Evolutionary conservation across 1,284 basidiomycete genomes (phyloP), one percentile per base, ranked within the genome.

Genomic region (Pterulicium gracile): DNA sequence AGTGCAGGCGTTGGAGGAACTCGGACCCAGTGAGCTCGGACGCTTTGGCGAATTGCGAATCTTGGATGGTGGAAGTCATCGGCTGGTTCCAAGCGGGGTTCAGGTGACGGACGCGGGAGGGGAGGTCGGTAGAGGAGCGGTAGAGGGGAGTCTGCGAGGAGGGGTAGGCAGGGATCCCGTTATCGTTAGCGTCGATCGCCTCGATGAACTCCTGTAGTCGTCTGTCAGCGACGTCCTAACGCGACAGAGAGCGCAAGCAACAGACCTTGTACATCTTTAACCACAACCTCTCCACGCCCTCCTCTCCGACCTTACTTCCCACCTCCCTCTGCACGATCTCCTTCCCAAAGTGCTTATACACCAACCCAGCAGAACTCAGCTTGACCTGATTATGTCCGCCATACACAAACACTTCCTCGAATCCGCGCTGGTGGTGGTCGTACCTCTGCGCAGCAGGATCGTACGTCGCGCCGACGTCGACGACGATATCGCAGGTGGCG

Each of bases 321-420:
- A 81, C 69, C 45, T 73, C 68, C 47, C 74, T 75, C 2, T 88
- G 75, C 49, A 98, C 82, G 54, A 98, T 85, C 54, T 93, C 81
- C 58, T 82, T 77, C 18, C 95, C 96, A 59, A 91, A 98, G 65
- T 98, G 95, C 91, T 96, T 97, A 77, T 94, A 96, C 20, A 98
- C 78, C 48, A 98, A 69, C 13, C 95, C 95, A 2, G 95, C 95
- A 14, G 88, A 93, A 35, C 86, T 91, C 34, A 98, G 68, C 67
- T 98, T 98, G 50, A 88, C 98, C 15, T n/a, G n/a, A 17, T 39
- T 18, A 27, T 65, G 65, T 60, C 85, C 88, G 4, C 86, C 88
- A 54, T 81, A 69, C 3, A 91, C 94, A 62, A 98, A 97, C 14
- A 88, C 77, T 61, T 94, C 89, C 10, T 73, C 73, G 63, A 98